Conservation (phyloP, 2,329 filamentous ascomycete species). For the Botryotinia calthae region DNA sequence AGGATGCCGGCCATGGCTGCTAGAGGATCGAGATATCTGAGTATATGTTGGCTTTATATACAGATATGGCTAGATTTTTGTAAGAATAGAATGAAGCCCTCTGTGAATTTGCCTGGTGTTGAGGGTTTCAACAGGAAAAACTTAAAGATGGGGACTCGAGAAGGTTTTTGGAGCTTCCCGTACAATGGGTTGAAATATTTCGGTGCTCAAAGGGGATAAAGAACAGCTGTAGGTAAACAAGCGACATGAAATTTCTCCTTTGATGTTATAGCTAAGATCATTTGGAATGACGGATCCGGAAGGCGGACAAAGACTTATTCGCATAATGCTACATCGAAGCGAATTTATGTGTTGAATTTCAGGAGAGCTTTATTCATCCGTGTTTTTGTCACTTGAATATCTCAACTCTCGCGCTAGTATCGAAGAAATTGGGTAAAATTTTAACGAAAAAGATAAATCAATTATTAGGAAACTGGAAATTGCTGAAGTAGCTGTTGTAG, state of each 20-base stretch:
- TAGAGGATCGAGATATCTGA: neutral
- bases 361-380: neutral
- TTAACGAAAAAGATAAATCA: neutral
- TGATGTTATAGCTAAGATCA: neutral
- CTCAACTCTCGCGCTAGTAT: no score
- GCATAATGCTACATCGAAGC: neutral
- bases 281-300: constrained; percentile 11
- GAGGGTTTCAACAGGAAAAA: neutral
- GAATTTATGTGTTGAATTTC: neutral
- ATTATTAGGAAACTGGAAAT: neutral
- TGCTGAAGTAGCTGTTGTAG: neutral
- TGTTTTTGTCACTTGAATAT: neutral
- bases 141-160: no score
- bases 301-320: neutral
- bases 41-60: neutral
- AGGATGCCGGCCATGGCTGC: neutral
- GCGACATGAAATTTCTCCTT: neutral
- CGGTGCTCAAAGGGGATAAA: constrained; percentile 5
- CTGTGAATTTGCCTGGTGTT: neutral
- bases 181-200: constrained; percentile 9
- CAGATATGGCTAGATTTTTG: neutral
- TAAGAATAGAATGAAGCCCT: neutral
- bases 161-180: neutral
- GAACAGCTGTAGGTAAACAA: neutral
- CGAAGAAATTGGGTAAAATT: no score